Percentiles rank a stretch among this genome's conserved stretches.
Conservation (phyloP, 1,284 basidiomycete genomes). For the Violaceomyces palustris region DNA sequence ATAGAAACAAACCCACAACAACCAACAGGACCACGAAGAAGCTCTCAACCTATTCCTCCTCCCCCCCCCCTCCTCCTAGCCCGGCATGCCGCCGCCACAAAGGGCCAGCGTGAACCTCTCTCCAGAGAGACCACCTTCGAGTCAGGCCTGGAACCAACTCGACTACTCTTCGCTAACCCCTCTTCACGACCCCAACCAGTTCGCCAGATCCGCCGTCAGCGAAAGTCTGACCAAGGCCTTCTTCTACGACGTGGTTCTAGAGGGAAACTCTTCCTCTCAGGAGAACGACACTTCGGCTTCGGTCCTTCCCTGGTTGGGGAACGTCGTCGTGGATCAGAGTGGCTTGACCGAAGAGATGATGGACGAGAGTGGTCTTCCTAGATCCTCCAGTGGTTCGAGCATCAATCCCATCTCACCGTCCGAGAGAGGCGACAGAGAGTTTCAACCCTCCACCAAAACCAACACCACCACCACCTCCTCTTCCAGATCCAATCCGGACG, state of each 20-base stretch:
- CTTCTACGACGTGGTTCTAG: conserved; percentile 36
- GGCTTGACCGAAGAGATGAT: conserved; percentile 5
- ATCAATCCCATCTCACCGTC: conserved; percentile 30
- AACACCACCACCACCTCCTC: background rate
- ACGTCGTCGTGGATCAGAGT: conserved; percentile 28
- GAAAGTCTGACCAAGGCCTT: conserved; percentile 26
- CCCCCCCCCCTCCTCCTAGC: too few relatives aligned
- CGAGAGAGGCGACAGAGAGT: background rate
- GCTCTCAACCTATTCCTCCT: too few relatives aligned
- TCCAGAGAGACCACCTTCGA: too few relatives aligned
- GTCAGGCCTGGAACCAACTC: too few relatives aligned
- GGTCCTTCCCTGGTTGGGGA: conserved; percentile 33
- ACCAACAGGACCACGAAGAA: too few relatives aligned
- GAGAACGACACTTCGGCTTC: conserved; percentile 3
- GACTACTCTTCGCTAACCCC: too few relatives aligned
- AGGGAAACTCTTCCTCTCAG: conserved; percentile 5
- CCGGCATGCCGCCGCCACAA: too few relatives aligned
- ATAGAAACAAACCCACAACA: too few relatives aligned
- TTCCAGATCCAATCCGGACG: conserved; percentile 8
- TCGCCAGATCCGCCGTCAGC: conserved; percentile 14
- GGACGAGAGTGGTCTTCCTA: conserved; percentile 4
- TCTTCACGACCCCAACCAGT: too few relatives aligned
- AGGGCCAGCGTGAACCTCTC: too few relatives aligned
- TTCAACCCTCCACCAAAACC: conserved; percentile 4
- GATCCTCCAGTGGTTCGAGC: conserved; percentile 34